Conservation (phyloP, 805 yeast species). For the Barnettozyma siamensis region DNA sequence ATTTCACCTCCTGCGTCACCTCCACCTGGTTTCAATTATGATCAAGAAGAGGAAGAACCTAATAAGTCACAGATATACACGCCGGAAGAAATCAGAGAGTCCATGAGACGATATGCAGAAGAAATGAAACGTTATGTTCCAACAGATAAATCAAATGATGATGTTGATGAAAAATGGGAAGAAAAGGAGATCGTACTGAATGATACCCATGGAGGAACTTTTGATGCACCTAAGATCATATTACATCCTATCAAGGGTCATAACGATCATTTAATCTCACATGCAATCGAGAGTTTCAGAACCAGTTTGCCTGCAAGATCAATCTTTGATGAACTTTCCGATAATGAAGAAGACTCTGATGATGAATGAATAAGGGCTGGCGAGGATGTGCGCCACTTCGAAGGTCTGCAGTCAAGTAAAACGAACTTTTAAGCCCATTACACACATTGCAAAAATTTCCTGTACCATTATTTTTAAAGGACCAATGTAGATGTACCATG, state of each 20-base stretch:
- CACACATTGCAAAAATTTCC: no score
- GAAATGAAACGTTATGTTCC: conserved; percentile 14
- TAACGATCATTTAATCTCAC: conserved; percentile 21
- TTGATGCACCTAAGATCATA: conserved; percentile 20
- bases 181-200: conserved; percentile 21
- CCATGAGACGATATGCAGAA: conserved; percentile 17
- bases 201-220: conserved; percentile 11
- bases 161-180: not conserved
- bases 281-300: conserved; percentile 22
- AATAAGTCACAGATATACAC: conserved; percentile 24
- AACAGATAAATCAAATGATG: conserved; percentile 5
- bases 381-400: no score
- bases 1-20: conserved; percentile 40
- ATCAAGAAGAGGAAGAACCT: conserved; percentile 34
- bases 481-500: no score
- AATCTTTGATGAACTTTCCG: conserved; percentile 29
- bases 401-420: no score
- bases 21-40: conserved; percentile 35
- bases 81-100: conserved; percentile 20
- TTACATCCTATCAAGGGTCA: conserved; percentile 22
- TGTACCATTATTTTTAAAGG: no score
- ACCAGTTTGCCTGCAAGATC: conserved; percentile 35
- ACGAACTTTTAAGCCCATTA: no score
- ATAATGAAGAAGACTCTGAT: conserved; percentile 6
- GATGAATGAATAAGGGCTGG: conserved; percentile 1